Conservation (phyloP, 2,329 filamentous ascomycete genomes). For the Diaporthe aspalathi region DNA sequence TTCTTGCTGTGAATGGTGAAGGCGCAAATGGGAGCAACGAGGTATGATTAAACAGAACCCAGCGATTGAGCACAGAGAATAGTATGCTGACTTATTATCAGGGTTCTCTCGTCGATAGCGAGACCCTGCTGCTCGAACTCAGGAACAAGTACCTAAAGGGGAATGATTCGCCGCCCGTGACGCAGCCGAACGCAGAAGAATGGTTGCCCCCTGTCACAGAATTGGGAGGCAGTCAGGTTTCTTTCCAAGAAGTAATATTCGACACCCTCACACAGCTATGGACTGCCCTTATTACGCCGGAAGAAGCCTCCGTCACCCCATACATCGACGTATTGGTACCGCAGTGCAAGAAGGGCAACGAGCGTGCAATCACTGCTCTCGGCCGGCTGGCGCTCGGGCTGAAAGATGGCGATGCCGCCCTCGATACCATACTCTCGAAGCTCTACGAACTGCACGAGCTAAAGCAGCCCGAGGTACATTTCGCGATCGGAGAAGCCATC, state of each 20-base stretch:
- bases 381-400: conserved; percentile 79
- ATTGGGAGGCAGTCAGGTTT: neutral
- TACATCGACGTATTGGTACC: conserved; percentile 73
- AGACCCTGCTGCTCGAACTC: neutral
- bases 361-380: conserved; percentile 82
- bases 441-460: conserved; percentile 85
- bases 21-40: neutral
- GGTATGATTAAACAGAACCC: neutral
- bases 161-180: neutral
- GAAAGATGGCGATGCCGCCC: conserved; percentile 48
- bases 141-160: conserved; percentile 21
- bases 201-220: conserved; percentile 37
- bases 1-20: neutral
- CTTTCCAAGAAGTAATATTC: conserved; percentile 54
- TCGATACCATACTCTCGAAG: conserved; percentile 69
- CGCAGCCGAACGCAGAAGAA: neutral
- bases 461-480: conserved; percentile 87
- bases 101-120: neutral
- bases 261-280: conserved; percentile 61
- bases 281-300: conserved; percentile 53
- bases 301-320: conserved; percentile 48
- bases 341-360: conserved; percentile 82
- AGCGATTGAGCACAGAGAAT: neutral
- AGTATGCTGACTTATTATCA: conserved; percentile 29
- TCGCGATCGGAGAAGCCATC: conserved; percentile 89